Evolutionary conservation across 73 alveolate genomes (phyloP).

Genomic region (Effrenium voratum): DNA sequence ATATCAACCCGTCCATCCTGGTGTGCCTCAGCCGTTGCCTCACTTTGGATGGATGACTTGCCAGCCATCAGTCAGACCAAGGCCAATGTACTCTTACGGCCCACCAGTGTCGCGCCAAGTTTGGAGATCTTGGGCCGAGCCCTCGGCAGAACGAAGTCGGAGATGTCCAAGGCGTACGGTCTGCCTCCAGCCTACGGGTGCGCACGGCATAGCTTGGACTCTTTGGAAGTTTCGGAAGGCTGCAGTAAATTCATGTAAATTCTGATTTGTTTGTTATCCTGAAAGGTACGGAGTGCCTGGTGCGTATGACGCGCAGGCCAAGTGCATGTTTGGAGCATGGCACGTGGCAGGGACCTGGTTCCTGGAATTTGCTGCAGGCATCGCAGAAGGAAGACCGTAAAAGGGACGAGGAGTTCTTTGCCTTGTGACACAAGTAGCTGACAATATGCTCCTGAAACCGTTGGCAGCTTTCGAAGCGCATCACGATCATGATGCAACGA

Average conservation of each 20-base stretch:
- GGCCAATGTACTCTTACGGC: too few relatives aligned
- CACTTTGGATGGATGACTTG: too few relatives aligned
- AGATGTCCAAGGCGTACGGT: constrained; percentile 45
- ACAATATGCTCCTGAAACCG: too few relatives aligned
- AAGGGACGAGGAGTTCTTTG: too few relatives aligned
- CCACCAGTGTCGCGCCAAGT: background rate
- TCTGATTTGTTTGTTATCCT: background rate
- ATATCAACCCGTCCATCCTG: background rate
- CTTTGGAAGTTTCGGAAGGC: background rate
- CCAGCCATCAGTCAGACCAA: too few relatives aligned
- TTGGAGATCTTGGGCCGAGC: background rate
- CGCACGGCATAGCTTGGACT: background rate
- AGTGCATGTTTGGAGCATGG: too few relatives aligned
- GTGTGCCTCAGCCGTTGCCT: constrained; percentile 9
- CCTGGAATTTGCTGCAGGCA: background rate
- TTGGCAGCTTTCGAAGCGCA: too few relatives aligned
- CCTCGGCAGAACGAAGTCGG: background rate
- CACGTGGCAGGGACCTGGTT: background rate
- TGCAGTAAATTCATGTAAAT: background rate
- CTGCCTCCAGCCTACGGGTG: constrained; percentile 88
- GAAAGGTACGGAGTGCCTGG: background rate
- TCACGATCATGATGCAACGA: too few relatives aligned
- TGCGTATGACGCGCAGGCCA: background rate
- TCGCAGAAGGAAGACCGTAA: too few relatives aligned
- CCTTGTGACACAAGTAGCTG: too few relatives aligned